Evolutionary conservation across 306 rosid genomes (phyloP).

Genomic region (Rubus idaeus): DNA sequence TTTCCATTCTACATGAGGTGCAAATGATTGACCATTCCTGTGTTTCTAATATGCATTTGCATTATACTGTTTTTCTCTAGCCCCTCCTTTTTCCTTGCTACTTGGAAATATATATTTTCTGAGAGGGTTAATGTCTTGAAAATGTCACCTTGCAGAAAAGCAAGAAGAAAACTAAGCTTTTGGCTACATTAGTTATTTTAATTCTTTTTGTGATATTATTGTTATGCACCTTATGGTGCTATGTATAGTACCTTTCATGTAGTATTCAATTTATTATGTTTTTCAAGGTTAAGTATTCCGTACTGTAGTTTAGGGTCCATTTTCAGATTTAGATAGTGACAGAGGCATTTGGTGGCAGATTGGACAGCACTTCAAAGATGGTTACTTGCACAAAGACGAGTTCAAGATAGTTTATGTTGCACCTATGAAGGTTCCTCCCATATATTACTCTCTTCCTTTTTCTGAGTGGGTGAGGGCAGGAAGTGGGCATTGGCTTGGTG

Average conservation of each 20-base stretch:
- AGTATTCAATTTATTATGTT: not conserved
- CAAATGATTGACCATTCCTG: conserved; percentile 16
- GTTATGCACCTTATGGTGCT: not conserved
- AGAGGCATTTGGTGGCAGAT: conserved; percentile 54
- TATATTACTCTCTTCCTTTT: conserved; percentile 18
- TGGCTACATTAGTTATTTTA: not conserved
- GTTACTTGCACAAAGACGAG: conserved; percentile 87
- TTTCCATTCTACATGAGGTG: conserved; percentile 95
- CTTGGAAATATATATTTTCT: not conserved
- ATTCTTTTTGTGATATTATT: not conserved
- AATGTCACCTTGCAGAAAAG: conserved; percentile 1
- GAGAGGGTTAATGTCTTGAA: not conserved
- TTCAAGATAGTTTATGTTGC: conserved; percentile 98
- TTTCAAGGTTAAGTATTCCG: not conserved
- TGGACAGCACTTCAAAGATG: conserved; percentile 93
- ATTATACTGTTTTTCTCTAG: not conserved
- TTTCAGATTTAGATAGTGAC: conserved; percentile 22
- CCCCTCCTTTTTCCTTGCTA: not conserved
- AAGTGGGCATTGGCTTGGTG: conserved; percentile 14
- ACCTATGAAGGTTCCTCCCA: conserved; percentile 83
- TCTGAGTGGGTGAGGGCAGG: not conserved
- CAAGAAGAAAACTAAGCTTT: not conserved
- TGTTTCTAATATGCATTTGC: not conserved
- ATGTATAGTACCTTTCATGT: not conserved
- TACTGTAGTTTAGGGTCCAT: not conserved